Evolutionary conservation across 441 rosid species (phyloP).

Genomic region (Euphorbia schlechtendalii): DNA sequence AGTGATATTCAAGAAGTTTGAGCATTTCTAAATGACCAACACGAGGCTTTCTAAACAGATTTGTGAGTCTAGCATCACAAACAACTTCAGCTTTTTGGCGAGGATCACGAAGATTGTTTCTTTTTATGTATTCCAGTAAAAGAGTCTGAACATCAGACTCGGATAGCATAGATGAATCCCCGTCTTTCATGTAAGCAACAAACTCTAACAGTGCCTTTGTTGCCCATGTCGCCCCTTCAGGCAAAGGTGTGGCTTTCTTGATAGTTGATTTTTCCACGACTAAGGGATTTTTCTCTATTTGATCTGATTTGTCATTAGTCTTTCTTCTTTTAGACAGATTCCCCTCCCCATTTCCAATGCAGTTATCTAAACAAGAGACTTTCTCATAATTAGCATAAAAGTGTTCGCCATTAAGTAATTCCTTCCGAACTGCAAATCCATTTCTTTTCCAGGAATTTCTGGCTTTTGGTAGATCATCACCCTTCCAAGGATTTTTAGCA

Average conservation of each 20-base stretch:
- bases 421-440: slow-evolving; percentile 28
- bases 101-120: slow-evolving; percentile 70
- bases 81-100: slow-evolving; percentile 43
- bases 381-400: slow-evolving; percentile 25
- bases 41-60: slow-evolving; percentile 55
- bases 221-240: slow-evolving; percentile 57
- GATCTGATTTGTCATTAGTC: slow-evolving; percentile 20
- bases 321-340: slow-evolving; percentile 54
- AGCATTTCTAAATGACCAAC: slow-evolving; percentile 83
- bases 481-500: slow-evolving; percentile 47
- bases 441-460: slow-evolving; percentile 55
- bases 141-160: slow-evolving; percentile 72
- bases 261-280: slow-evolving; percentile 22
- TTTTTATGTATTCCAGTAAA: slow-evolving; percentile 60
- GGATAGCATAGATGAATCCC: slow-evolving; percentile 53
- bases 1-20: slow-evolving; percentile 81
- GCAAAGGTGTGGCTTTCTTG: slow-evolving; percentile 30
- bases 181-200: slow-evolving; percentile 75
- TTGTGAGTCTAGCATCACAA: slow-evolving; percentile 68
- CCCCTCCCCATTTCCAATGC: slow-evolving; percentile 33
- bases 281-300: slow-evolving; percentile 23
- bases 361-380: slow-evolving; percentile 27
- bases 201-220: slow-evolving; percentile 85
- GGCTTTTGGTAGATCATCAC: slow-evolving; percentile 32
- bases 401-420: slow-evolving; percentile 29